These are phyloP conservation scores for Grosmannia clavigera DNA, from an alignment of 2,329 filamentous ascomycete genomes.

Conservation along the genomic window DNA sequence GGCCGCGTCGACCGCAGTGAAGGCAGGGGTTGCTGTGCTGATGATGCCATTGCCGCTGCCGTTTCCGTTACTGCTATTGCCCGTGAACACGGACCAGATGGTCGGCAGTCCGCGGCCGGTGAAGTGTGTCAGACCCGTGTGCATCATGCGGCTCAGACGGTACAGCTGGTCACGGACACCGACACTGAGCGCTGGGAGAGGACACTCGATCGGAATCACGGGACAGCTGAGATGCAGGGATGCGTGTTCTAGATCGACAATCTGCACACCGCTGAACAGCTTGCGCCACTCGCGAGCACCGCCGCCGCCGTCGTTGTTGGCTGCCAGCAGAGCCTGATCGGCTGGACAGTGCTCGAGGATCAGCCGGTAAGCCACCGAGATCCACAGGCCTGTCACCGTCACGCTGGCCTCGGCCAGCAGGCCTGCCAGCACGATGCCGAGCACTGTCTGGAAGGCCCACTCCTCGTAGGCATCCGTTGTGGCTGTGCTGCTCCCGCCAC, in stretches of 20 bases:
- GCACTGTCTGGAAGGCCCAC: slow-evolving; percentile 12
- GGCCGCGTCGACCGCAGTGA: slow-evolving; percentile 9
- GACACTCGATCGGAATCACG: slow-evolving; percentile 7
- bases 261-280: slow-evolving; percentile 11
- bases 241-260: slow-evolving; percentile 11
- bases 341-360: slow-evolving; percentile 11
- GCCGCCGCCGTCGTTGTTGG: neutral
- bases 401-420: slow-evolving; percentile 9
- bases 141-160: slow-evolving; percentile 12
- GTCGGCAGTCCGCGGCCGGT: slow-evolving; percentile 11
- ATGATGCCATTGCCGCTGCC: neutral
- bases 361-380: slow-evolving; percentile 11
- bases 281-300: slow-evolving; percentile 8
- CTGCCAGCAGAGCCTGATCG: neutral
- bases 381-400: slow-evolving; percentile 8
- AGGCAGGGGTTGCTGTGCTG: neutral
- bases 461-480: slow-evolving; percentile 3
- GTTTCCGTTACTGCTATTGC: neutral
- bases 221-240: slow-evolving; percentile 11
- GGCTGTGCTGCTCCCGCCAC: neutral
- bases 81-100: slow-evolving; percentile 10
- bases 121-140: slow-evolving; percentile 10
- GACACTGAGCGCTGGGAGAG: slow-evolving; percentile 6
- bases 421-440: slow-evolving; percentile 10
- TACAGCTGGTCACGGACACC: slow-evolving; percentile 9